Evolutionary conservation across 1,284 basidiomycete genomes (phyloP).

Genomic region (Tilletia walkeri): DNA sequence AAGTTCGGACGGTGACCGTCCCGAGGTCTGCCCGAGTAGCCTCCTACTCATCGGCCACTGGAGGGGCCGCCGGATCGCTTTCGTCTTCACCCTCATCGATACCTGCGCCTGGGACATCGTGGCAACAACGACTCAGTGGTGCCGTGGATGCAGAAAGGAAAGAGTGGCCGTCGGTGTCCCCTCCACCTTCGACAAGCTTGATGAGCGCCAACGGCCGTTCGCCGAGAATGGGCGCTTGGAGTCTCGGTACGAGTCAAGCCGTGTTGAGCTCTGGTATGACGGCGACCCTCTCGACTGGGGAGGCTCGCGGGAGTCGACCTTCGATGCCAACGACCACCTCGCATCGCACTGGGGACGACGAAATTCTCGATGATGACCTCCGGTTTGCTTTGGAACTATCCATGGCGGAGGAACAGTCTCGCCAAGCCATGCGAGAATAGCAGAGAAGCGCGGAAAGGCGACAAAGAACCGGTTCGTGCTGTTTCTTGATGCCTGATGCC

Average conservation of each 20-base stretch:
- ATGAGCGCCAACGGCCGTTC: neutral
- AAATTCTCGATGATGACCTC: conserved; percentile 40
- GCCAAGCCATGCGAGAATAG: neutral
- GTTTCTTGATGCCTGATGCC: too few species aligned
- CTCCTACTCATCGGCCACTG: conserved; percentile 23
- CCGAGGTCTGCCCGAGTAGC: conserved; percentile 32
- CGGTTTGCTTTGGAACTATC: conserved; percentile 44
- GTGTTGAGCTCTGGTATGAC: neutral
- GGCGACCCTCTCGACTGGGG: neutral
- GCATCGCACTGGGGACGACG: conserved; percentile 14
- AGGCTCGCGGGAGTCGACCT: neutral
- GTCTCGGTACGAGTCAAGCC: conserved; percentile 7
- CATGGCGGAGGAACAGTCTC: conserved; percentile 40
- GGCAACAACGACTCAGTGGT: neutral
- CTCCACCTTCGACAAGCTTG: neutral
- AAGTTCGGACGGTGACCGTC: conserved; percentile 44
- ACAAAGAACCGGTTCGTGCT: neutral
- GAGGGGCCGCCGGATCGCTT: neutral
- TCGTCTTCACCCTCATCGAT: neutral
- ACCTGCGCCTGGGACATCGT: neutral
- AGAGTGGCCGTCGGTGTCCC: neutral
- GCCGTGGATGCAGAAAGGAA: neutral
- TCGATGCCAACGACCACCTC: too few species aligned
- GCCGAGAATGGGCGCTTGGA: conserved; percentile 6
- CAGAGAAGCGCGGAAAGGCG: neutral